phyloP scores from a whole-genome alignment of 179 eudicot species.

The Gypsophila paniculata region DNA sequence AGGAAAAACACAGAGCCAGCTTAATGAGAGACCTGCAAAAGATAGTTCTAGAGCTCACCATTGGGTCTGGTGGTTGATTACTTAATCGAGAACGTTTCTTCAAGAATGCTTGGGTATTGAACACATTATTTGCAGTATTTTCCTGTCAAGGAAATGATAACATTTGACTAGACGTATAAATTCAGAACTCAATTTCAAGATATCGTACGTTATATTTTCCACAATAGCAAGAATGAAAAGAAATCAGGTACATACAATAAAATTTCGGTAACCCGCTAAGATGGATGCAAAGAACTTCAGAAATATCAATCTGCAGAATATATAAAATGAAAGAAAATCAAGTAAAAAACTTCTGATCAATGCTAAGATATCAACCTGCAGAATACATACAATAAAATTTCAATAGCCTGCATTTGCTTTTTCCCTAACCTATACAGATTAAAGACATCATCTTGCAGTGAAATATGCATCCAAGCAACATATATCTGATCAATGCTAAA shows the following conservation, averaged over 20 bases:
- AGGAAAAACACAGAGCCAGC: not conserved
- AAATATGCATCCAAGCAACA: slow-evolving; percentile 3
- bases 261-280: slow-evolving; percentile 90
- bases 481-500: not conserved
- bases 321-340: not conserved
- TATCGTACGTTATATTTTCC: not conserved
- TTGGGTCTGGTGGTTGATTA: slow-evolving; percentile 81
- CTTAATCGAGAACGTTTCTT: slow-evolving; percentile 92
- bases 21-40: not conserved
- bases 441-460: not conserved
- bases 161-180: slow-evolving; percentile 5
- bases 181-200: not conserved
- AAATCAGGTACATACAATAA: slow-evolving; percentile 53
- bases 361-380: slow-evolving; percentile 91
- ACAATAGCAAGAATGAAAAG: slow-evolving; percentile 7
- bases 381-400: slow-evolving; percentile 8
- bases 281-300: slow-evolving; percentile 90
- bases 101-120: slow-evolving; percentile 90
- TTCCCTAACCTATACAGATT: not conserved
- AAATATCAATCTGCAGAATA: slow-evolving; percentile 73
- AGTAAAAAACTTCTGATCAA: too few species aligned
- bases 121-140: slow-evolving; percentile 85
- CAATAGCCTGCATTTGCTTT: slow-evolving; percentile 1
- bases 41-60: slow-evolving; percentile 44
- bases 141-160: slow-evolving; percentile 47